A percentile compares a stretch with the other conserved stretches of the same genome.
Conservation (phyloP, 2,329 filamentous ascomycete species). For the Dryadomyces quercivorus region DNA sequence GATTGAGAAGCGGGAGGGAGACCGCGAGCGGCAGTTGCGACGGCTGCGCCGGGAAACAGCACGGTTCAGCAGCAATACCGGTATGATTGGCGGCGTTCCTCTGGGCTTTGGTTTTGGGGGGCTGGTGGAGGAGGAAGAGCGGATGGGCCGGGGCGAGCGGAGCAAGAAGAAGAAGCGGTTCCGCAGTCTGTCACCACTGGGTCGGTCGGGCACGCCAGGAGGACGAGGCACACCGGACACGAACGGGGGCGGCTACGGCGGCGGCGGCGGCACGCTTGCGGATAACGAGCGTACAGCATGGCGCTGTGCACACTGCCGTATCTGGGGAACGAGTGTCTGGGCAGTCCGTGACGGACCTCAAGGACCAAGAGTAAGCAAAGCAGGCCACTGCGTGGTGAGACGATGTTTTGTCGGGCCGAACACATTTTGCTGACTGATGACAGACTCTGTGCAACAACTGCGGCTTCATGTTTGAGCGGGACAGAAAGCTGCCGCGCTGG, state of each 20-base stretch:
- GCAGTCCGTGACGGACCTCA: conserved; percentile 83
- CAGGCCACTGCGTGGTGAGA: conserved; percentile 6
- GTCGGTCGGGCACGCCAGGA: conserved; percentile 53
- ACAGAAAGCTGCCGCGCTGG: conserved; percentile 71
- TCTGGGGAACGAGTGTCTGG: conserved; percentile 89
- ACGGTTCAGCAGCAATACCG: conserved; percentile 75
- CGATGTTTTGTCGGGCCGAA: conserved; percentile 4
- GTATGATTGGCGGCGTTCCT: conserved; percentile 66
- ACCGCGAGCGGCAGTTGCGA: conserved; percentile 82
- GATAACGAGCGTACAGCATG: conserved; percentile 72
- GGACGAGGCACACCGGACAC: conserved; percentile 72
- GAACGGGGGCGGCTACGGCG: conserved; percentile 56
- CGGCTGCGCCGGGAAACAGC: conserved; percentile 83
- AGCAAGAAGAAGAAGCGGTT: conserved; percentile 94
- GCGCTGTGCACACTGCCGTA: conserved; percentile 77
- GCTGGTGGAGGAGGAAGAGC: conserved; percentile 55
- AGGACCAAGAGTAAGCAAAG: conserved; percentile 66
- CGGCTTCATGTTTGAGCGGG: conserved; percentile 76
- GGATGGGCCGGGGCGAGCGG: conserved; percentile 82
- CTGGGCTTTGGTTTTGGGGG: conserved; percentile 37
- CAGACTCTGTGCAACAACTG: conserved; percentile 90
- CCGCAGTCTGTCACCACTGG: conserved; percentile 72
- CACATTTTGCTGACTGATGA: conserved; percentile 2
- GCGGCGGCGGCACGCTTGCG: conserved; percentile 51
- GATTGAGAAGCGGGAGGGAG: conserved; percentile 92